Evolutionary conservation across 345 rosid genomes (phyloP), one percentile per base, ranked within the genome.

Genomic region (Erodium maritimum): DNA sequence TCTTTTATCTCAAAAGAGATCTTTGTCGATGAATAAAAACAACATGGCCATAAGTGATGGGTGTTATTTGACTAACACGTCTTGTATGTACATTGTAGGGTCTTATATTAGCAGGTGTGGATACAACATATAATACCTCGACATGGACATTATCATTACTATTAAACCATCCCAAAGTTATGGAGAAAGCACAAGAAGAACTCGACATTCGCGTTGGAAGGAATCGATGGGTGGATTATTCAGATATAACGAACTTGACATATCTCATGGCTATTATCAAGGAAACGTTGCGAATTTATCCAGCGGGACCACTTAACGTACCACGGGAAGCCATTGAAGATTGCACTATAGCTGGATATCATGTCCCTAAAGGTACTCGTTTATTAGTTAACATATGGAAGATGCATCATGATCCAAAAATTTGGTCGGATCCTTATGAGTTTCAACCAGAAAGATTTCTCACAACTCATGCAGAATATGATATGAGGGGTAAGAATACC

Each of bases 361-460:
- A 33, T 19, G 18, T 66, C 17, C 70, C 60, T 10, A 66, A 66
- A 48, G 64, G 65, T 24, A 66, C 70, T 21, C 65, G 56, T 0
- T 54, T 66, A 54, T 9, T 66, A 1, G n/a, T 54, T 1, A 66
- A 66, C 56, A 9, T 55, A 24, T 66, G 65, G 70, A 66, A 66
- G 60, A 18, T 66, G 24, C 70, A 60, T 14, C 48, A 65, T 0
- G 70, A 66, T 25, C 70, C 70, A 17, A 16, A 23, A 2, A n/a
- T 55, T 10, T 66, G 70, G 70, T 4, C 65, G 7, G 34, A 73
- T 54, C 62, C 33, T 34, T 48, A 29, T 50, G 74, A 69, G 54
- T 69, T 62, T 34, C 55, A 50, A 23, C 74, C 69, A 14, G 74
- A 73, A 57, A 69, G 71, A 55, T 69, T 69, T 56, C 60, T 74